phyloP scores from a whole-genome alignment of 2,329 filamentous ascomycete genomes.

The Trichoderma sp. region DNA sequence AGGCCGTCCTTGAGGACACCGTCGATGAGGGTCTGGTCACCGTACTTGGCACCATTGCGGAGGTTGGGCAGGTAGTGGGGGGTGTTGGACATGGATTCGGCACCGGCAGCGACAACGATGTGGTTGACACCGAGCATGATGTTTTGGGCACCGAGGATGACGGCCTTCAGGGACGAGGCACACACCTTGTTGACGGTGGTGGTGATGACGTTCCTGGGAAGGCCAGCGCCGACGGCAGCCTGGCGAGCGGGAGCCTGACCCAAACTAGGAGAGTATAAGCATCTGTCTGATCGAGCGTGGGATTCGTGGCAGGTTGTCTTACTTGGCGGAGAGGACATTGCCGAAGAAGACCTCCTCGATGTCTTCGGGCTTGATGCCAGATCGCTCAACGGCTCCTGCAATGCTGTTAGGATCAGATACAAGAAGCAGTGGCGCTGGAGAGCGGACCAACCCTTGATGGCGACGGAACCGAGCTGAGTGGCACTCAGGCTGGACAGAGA shows the following conservation, averaged over 20 bases:
- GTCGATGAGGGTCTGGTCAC: constrained; percentile 83
- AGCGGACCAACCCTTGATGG: constrained; percentile 73
- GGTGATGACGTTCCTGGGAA: constrained; percentile 73
- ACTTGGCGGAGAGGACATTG: constrained; percentile 97
- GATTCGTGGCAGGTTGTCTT: constrained; percentile 32
- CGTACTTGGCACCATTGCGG: constrained; percentile 88
- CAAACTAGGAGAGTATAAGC: constrained; percentile 54
- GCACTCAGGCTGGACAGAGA: constrained; percentile 85
- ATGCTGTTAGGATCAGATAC: constrained; percentile 18
- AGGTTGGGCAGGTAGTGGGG: constrained; percentile 92
- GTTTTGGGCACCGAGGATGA: constrained; percentile 91
- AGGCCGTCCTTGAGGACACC: constrained; percentile 92
- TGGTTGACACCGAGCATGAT: constrained; percentile 95
- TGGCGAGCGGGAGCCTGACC: constrained; percentile 96
- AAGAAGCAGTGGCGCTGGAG: not conserved
- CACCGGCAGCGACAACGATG: constrained; percentile 88
- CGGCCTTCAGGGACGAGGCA: constrained; percentile 89
- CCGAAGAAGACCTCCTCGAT: constrained; percentile 97
- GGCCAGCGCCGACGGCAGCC: constrained; percentile 84
- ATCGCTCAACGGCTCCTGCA: constrained; percentile 74
- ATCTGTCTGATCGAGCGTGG: not conserved
- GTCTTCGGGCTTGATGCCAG: constrained; percentile 81
- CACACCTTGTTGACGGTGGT: constrained; percentile 99
- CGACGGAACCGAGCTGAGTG: constrained; percentile 80
- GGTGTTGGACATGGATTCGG: constrained; percentile 98